A percentile compares a stretch with the other conserved stretches of the same genome.
Evolutionary conservation across 129 eudicot genomes (phyloP).

Genomic region (Artemisia argyi): DNA sequence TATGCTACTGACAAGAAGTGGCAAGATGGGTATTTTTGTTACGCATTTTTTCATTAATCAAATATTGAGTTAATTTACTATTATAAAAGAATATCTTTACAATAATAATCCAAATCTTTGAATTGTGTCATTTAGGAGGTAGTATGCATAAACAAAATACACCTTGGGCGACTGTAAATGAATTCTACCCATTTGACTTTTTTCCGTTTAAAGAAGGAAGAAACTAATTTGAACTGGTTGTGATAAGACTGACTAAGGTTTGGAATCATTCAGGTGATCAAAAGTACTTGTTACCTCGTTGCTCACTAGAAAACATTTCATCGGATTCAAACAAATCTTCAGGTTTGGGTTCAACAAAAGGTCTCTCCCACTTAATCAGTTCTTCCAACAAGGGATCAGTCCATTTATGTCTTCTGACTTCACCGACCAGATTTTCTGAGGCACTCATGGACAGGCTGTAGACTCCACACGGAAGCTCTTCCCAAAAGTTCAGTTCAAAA

Average conservation of each 20-base stretch:
- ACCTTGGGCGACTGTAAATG: too few species aligned
- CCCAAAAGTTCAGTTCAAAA: slow-evolving; percentile 61
- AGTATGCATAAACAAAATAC: too few species aligned
- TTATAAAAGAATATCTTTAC: too few species aligned
- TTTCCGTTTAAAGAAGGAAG: background rate
- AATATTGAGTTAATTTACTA: too few species aligned
- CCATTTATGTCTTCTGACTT: slow-evolving; percentile 77
- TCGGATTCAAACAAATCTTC: slow-evolving; percentile 35
- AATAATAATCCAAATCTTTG: background rate
- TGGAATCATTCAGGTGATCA: slow-evolving; percentile 22
- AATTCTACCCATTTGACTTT: background rate
- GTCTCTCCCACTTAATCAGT: slow-evolving; percentile 82
- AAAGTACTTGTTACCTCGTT: slow-evolving; percentile 32
- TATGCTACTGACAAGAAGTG: too few species aligned
- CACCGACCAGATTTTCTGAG: slow-evolving; percentile 40
- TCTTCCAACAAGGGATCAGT: slow-evolving; percentile 51
- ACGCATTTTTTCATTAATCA: too few species aligned
- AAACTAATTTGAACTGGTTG: background rate
- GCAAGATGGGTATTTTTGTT: too few species aligned
- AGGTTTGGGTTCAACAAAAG: slow-evolving; percentile 56
- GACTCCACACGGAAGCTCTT: slow-evolving; percentile 94
- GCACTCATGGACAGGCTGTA: slow-evolving; percentile 56
- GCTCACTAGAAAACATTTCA: slow-evolving; percentile 12
- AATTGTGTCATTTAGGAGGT: too few species aligned
- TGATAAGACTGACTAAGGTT: background rate